Evolutionary conservation across 1,139 yeast species (phyloP), one percentile per base, ranked within the genome.

Genomic region (Yamadazyma diospyri): DNA sequence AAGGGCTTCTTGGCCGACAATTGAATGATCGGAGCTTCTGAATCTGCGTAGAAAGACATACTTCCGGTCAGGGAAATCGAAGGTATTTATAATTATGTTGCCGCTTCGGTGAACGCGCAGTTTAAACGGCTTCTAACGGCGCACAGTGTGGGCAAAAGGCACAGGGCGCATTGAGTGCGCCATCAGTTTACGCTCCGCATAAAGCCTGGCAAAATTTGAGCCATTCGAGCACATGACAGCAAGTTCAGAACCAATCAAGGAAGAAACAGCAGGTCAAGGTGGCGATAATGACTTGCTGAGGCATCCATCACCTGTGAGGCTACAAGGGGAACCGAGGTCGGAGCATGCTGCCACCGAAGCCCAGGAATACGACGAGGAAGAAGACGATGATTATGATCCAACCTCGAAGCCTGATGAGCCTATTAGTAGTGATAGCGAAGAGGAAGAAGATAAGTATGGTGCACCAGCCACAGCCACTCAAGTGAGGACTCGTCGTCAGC

Each of bases 301-400:
- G n/a, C n/a, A n/a, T n/a, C n/a, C n/a, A n/a, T n/a, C n/a, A n/a
- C n/a, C n/a, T n/a, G n/a, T n/a, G n/a, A n/a, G n/a, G n/a, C n/a
- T n/a, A n/a, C n/a, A n/a, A n/a, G n/a, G n/a, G n/a, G n/a, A n/a
- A n/a, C n/a, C n/a, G n/a, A n/a, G n/a, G n/a, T n/a, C n/a, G n/a
- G n/a, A n/a, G n/a, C n/a, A n/a, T n/a, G n/a, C n/a, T n/a, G n/a
- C n/a, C n/a, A n/a, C n/a, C n/a, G n/a, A n/a, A n/a, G n/a, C n/a
- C n/a, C n/a, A 41, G 14, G 43, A 43, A 38, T 63, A 69, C 25
- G 63, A 69, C 26, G 86, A 79, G 42, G 81, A 78, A 33, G 85
- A 78, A 25, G 84, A 78, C 39, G 82, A 76, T 33, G 86, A 80
- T 43, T 80, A 70, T 51, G 72, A 72, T 37, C 83, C 83, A 5